Base-by-base conservation (phyloP, 495 filamentous ascomycete genomes). In the Pyrenula aspistea region DNA sequence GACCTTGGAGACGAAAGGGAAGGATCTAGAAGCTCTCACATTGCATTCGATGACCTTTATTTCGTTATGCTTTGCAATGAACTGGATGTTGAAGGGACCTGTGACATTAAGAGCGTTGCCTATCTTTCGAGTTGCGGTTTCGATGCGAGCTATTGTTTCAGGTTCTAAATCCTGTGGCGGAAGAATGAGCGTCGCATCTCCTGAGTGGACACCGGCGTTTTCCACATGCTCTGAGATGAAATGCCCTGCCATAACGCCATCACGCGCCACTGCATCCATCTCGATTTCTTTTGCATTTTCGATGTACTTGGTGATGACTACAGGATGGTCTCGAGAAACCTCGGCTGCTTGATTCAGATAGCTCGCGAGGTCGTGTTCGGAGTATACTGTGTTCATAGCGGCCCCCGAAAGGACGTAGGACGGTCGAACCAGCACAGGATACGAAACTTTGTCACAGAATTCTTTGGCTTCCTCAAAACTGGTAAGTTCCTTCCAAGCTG, bases 1-100 rank as follows among this genome's bases (percentile, higher is more conserved):
- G 61, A 95, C 89, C 77, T 98, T 98, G 25, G 92, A 96, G 21
- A 97, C 91, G 68, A 98, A 98, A 24, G 93, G 93, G 76, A 97
- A 97, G 0, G 92, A 96, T 53, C 93, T 82, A 49, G 93, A 96
- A 20, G 93, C 93, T 54, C 93, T 83, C 49, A 97, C 93, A 65
- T 98, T 98, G 72, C 93, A 98, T 72, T 98, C 93, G 60, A 98
- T 98, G 59, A 98, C 93, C 77, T 97, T 98, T 73, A 98, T 97
- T 62, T 96, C 93, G 65, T 97, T 96, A 69, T 97, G 90, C 75
- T 98, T 98, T 54, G 93, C 93, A 63, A 98, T 98, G 73, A 98
- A 98, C 70, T 98, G 93, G 59, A 98, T 98, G 73, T 98, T 98
- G 80, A 85, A 96, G 21, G 93, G 93, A 50, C 93, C 93, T 48